Base-by-base conservation (phyloP, 2,329 filamentous ascomycete genomes). In the Anisogramma anomala region DNA sequence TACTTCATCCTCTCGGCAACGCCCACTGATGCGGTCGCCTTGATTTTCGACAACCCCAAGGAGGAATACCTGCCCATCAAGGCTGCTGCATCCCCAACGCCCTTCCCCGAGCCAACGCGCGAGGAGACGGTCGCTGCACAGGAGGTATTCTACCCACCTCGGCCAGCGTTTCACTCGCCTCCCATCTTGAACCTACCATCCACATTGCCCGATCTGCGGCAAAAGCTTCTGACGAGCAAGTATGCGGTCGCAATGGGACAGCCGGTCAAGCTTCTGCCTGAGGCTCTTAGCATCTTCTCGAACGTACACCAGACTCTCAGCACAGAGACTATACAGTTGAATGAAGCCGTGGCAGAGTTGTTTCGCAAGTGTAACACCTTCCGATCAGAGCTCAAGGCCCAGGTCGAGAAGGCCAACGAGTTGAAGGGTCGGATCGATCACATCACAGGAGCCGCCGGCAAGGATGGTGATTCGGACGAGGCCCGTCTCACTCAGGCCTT, bases 261-360 rank as follows among this genome's bases (percentile, higher is more conserved):
- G 46, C 76, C 83, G 53, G 67, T 88, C 40, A 71, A 75, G 44
- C 69, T 87, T 17, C 83, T 79, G 17, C 76, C 81, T 10, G 73
- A 81, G 17, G 84, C 81, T 2, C 67, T 88, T 14, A 72, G 79
- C 48, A 68, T 85, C 27, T 73, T 89, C 49, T 82, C 80, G 20
- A 77, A 84, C 45, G 77, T 77, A 0, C 84, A 89, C 57, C 77
- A 81, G 53, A 65, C 83, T 4, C 66, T 88, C 5, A 77, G 77
- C 47, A 70, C 72, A 8, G 82, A 88, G 58, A 85, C 81, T 0
- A 69, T 81, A 50, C 68, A 68, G 9, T 67, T 88, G 9, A 81
- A 82, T 13, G 64, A 73, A 32, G 82, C 80, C 1, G 82, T 80
- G 1, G 74, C 82, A 1, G 81, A 86, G 51, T 65, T 88, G 5